Base-by-base conservation (phyloP, 129 eudicot genomes). In the Arctium lappa region DNA sequence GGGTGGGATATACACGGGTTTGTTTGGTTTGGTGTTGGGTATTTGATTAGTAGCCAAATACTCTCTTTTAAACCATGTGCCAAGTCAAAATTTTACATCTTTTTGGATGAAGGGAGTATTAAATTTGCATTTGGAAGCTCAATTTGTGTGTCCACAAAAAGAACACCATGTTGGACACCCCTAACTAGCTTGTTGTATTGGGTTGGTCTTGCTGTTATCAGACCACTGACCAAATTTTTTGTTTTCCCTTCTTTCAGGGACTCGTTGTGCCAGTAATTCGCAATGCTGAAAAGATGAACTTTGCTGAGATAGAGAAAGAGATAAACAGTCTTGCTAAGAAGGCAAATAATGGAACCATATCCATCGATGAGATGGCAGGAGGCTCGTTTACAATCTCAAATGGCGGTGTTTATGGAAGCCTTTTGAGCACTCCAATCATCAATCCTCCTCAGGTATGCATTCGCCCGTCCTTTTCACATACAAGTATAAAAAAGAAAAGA, bases 371-470 rank as follows among this genome's bases (percentile, higher is more conserved):
- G 76, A 95, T 95, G 99, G 94, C 97, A 37, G 97, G 99, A 82
- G 97, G 99, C 34, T 87, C 99, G 11, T 93, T 95, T 84, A 95
- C 99, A 38, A 93, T 95, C 74, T 95, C 98, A 48, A 92, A 95
- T 83, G 98, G 98, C 27, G 98, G 98, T 38, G 98, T 95, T 29
- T 95, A 95, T 85, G 99, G 99, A 86, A 95, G 97, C 72, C 97
- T 95, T 85, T 84, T 95, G 86, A 95, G 99, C 78, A 95, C 99
- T 72, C 99, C 99, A 50, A 95, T 95, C 87, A 95, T 95, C 71
- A 93, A 93, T 72, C 97, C 98, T 33, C 99, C 98, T 48, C 99
- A 95, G 97, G 99, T 93, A 86, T 22, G 69, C 46, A 11, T 29
- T 82, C n/a, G 12, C 29, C 12, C 42, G 5, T 30, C 2, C 5